A percentile compares a stretch with the other conserved stretches of the same genome.
phyloP scores from a whole-genome alignment of 2,329 filamentous ascomycete species.

The Clarireedia paspali region DNA sequence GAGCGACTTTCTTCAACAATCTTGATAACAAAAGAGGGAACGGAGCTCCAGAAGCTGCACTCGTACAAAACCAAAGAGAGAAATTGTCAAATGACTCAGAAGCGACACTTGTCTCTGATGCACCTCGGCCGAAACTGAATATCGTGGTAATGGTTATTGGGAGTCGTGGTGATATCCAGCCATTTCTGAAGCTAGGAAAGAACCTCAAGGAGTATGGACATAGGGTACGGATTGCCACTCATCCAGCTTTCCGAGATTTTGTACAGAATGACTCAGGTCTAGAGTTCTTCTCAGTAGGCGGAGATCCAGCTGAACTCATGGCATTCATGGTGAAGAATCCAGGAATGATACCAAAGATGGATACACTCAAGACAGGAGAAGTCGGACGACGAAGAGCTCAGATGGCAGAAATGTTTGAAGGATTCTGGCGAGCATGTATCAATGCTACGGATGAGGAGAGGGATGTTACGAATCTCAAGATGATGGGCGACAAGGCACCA shows the following conservation, averaged over 20 bases:
- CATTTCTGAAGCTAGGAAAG: conserved; percentile 69
- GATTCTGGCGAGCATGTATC: conserved; percentile 74
- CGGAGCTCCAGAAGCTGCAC: conserved; percentile 9
- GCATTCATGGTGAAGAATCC: conserved; percentile 80
- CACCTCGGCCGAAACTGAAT: conserved; percentile 42
- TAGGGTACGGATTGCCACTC: conserved; percentile 69
- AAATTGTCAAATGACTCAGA: conserved; percentile 25
- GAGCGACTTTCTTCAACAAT: conserved; percentile 52
- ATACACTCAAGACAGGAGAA: conserved; percentile 66
- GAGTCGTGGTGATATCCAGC: conserved; percentile 71
- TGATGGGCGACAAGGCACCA: conserved; percentile 53
- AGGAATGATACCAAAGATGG: conserved; percentile 66
- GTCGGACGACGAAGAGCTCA: conserved; percentile 57
- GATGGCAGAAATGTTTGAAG: conserved; percentile 78
- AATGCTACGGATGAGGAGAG: conserved; percentile 63
- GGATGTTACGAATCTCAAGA: conserved; percentile 51
- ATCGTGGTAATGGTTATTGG: conserved; percentile 82
- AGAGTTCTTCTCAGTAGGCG: conserved; percentile 75
- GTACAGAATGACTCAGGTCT: conserved; percentile 64
- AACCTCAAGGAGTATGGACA: conserved; percentile 67
- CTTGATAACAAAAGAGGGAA: conserved; percentile 26
- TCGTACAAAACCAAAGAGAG: conserved; percentile 12
- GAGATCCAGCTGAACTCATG: conserved; percentile 75
- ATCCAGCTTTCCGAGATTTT: conserved; percentile 69
- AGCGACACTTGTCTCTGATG: conserved; percentile 9